Evolutionary conservation across 1,284 basidiomycete species (phyloP), one percentile per base, ranked within the genome.

Genomic region (Malassezia equina): DNA sequence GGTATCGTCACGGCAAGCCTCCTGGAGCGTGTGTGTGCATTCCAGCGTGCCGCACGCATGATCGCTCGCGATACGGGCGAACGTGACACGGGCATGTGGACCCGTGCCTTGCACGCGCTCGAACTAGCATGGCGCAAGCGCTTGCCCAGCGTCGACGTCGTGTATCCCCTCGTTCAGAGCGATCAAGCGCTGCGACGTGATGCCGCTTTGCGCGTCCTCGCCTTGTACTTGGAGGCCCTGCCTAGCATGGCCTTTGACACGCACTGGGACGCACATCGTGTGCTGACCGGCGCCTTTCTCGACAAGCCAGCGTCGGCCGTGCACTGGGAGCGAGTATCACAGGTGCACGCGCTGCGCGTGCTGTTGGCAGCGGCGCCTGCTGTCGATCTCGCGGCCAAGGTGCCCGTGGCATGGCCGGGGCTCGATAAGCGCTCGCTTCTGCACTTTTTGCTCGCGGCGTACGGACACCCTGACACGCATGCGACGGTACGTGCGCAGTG

Each of bases 201-300:
- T 74, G 81, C 81, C 23, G 82, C 87, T 0, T 82, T 90, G 59
- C 77, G 90, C 19, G 75, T 94, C 46, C 76, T 94, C 50, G 86
- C 85, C 79, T 79, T 93, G 29, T 94, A 93, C 74, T 85, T 91
- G 65, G 79, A 79, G 23, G 84, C 82, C 43, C 76, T 94, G 12
- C 86, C 88, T 0, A 79, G 80, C 5, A 76, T 87, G 4, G 83
- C 86, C 0, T 81, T 82, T 0, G 90, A 91, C 71, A 82, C 83
- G 7, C 80, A 83, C 43, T 91, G 91, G 67, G 90, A 95, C 71
- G 81, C 85, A 17, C 88, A 88, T 12, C 88, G 88, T 68, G 74
- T 90, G 27, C 76, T 91, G 19, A 78, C 80, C 47, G 82, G 78
- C 48, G 78, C 81, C 43, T 76, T 79, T 27, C 57, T 67, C 21